These are phyloP conservation scores for Meredithiella fracta DNA, from an alignment of 2,329 filamentous ascomycete species.

Conservation along the genomic window DNA sequence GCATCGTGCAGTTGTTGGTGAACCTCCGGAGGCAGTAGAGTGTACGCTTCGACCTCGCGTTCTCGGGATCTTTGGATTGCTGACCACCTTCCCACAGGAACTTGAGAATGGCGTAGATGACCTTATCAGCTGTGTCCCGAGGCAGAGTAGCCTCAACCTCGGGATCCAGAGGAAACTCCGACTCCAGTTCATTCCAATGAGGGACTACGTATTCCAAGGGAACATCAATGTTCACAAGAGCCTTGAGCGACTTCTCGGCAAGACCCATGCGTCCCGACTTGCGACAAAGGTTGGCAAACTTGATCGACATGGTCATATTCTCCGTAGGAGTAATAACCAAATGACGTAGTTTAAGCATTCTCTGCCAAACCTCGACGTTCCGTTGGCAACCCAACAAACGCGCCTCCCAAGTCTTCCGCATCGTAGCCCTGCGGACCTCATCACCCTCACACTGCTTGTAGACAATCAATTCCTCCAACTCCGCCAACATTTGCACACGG, in stretches of 20 bases:
- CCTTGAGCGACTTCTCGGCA: conserved; percentile 86
- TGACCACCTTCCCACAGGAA: conserved; percentile 86
- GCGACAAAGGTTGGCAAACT: conserved; percentile 93
- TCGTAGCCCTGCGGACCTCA: conserved; percentile 70
- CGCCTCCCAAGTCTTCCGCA: conserved; percentile 91
- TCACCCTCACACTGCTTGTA: conserved; percentile 86
- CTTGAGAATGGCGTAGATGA: conserved; percentile 93
- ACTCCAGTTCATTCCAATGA: conserved; percentile 33
- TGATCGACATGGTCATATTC: conserved; percentile 99
- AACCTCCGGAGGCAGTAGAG: conserved; percentile 44
- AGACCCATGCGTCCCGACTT: conserved; percentile 90
- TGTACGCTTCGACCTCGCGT: conserved; percentile 34
- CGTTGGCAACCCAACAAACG: conserved; percentile 87
- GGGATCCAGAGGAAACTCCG: conserved; percentile 15
- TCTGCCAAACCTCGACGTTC: conserved; percentile 95
- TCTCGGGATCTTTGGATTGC: conserved; percentile 21
- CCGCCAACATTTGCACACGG: conserved; percentile 94
- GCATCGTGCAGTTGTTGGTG: conserved; percentile 40
- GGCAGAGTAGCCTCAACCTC: conserved; percentile 12
- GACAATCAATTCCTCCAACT: conserved; percentile 91
- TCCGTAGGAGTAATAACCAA: conserved; percentile 83
- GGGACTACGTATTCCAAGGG: conserved; percentile 45
- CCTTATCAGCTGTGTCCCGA: conserved; percentile 49
- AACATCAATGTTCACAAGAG: conserved; percentile 60
- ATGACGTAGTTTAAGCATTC: conserved; percentile 87